Evolutionary conservation across 164 flowering plant species (phyloP).

Genomic region (Umbellularia californica): DNA sequence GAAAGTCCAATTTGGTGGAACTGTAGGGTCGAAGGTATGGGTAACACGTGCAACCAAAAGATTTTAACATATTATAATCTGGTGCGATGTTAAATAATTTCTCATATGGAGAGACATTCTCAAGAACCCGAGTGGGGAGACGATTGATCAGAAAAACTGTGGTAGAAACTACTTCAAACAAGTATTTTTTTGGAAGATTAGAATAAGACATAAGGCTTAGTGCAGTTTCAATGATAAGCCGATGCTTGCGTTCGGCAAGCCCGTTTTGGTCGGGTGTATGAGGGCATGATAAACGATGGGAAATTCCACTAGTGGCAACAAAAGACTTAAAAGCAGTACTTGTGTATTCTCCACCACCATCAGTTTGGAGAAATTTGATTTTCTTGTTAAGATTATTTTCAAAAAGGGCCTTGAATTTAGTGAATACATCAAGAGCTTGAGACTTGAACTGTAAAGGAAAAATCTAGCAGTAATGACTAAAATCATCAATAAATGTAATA

Average conservation of each 20-base stretch:
- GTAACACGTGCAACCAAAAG: slow-evolving; percentile 1
- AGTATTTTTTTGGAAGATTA: neutral
- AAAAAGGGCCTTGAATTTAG: no score
- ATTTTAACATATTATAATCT: no score
- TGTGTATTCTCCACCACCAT: neutral
- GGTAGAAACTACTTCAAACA: no score
- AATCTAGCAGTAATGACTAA: neutral
- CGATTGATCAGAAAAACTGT: neutral
- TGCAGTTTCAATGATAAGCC: neutral
- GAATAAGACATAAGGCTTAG: neutral
- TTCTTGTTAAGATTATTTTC: no score
- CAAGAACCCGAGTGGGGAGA: neutral
- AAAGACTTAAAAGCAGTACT: neutral
- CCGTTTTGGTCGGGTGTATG: neutral
- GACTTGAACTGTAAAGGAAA: neutral
- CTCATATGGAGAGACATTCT: no score
- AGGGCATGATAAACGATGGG: slow-evolving; percentile 1
- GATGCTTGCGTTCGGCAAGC: neutral
- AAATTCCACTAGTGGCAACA: neutral
- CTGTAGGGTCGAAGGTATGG: neutral
- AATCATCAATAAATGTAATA: slow-evolving; percentile 10
- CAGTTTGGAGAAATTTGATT: no score
- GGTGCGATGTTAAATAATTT: no score
- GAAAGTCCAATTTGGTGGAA: neutral
- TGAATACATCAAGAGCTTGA: no score